Conservation (phyloP, 805 yeast genomes). For the Yamadazyma laniorum region DNA sequence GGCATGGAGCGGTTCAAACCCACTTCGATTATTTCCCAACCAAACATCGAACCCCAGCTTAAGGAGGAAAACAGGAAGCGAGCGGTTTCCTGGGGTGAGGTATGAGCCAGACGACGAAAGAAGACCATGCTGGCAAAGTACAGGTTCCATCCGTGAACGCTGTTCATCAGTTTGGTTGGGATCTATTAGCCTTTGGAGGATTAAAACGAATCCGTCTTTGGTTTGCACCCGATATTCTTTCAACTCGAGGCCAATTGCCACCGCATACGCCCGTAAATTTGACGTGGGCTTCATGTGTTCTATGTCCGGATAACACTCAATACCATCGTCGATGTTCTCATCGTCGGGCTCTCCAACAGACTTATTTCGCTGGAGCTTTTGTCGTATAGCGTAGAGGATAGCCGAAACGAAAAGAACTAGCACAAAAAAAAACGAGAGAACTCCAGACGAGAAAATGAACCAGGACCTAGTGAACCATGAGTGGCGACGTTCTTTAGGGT, state of each 20-base stretch:
- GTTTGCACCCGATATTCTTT: conserved; percentile 63
- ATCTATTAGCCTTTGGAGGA: conserved; percentile 59
- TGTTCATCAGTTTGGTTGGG: conserved; percentile 36
- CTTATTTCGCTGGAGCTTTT: conserved; percentile 30
- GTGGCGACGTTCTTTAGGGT: conserved; percentile 2
- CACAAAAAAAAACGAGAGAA: conserved; percentile 27
- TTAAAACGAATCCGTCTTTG: conserved; percentile 75
- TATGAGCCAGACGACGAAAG: conserved; percentile 85
- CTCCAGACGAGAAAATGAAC: conserved; percentile 14
- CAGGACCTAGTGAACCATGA: conserved; percentile 1
- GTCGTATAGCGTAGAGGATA: conserved; percentile 22
- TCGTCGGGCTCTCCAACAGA: conserved; percentile 24
- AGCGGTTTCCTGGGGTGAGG: conserved; percentile 76
- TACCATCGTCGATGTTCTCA: conserved; percentile 11
- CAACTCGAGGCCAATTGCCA: conserved; percentile 57
- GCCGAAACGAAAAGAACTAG: conserved; percentile 25
- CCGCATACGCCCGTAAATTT: conserved; percentile 67
- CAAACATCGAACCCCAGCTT: conserved; percentile 77
- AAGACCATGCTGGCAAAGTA: conserved; percentile 81
- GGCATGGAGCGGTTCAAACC: conserved; percentile 69
- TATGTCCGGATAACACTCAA: conserved; percentile 35
- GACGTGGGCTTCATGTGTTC: conserved; percentile 29
- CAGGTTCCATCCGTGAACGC: conserved; percentile 50
- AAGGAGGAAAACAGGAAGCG: conserved; percentile 60
- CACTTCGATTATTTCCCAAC: conserved; percentile 90